phyloP scores from a whole-genome alignment of 2,329 filamentous ascomycete genomes.

The Colletotrichum gigasporum region DNA sequence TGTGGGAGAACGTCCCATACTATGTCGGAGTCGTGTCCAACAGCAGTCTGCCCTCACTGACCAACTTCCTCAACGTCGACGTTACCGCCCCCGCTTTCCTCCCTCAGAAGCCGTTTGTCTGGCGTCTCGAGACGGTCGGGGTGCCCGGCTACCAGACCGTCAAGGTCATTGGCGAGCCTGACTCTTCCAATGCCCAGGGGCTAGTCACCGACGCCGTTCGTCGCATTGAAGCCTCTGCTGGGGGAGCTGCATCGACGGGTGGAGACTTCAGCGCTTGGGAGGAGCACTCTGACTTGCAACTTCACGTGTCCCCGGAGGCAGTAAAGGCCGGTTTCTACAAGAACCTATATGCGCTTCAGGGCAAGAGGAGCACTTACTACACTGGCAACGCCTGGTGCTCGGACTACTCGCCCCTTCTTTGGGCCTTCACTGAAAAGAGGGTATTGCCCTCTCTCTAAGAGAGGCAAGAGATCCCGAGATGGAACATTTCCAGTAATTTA shows the following conservation, averaged over 20 bases:
- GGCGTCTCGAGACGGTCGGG: constrained; percentile 31
- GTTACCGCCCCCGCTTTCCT: constrained; percentile 18
- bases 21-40: constrained; percentile 25
- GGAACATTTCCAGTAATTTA: not conserved
- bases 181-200: constrained; percentile 12
- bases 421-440: constrained; percentile 28
- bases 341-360: constrained; percentile 28
- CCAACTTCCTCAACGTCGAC: constrained; percentile 33
- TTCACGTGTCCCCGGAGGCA: constrained; percentile 27
- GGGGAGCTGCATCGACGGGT: constrained; percentile 12
- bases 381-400: constrained; percentile 27
- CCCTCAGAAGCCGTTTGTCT: constrained; percentile 31
- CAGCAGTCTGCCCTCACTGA: constrained; percentile 13
- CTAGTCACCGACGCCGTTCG: constrained; percentile 16
- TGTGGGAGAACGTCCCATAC: constrained; percentile 25
- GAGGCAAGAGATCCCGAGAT: not conserved
- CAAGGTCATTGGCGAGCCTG: constrained; percentile 33
- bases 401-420: constrained; percentile 32
- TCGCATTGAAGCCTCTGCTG: not conserved
- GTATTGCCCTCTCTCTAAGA: constrained; percentile 6
- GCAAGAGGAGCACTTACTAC: constrained; percentile 24
- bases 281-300: constrained; percentile 25
- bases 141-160: constrained; percentile 33
- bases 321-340: constrained; percentile 27
- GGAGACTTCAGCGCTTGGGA: constrained; percentile 12